Conservation (phyloP, 768 basidiomycete species). For the Strobilomyces echinocephalus region DNA sequence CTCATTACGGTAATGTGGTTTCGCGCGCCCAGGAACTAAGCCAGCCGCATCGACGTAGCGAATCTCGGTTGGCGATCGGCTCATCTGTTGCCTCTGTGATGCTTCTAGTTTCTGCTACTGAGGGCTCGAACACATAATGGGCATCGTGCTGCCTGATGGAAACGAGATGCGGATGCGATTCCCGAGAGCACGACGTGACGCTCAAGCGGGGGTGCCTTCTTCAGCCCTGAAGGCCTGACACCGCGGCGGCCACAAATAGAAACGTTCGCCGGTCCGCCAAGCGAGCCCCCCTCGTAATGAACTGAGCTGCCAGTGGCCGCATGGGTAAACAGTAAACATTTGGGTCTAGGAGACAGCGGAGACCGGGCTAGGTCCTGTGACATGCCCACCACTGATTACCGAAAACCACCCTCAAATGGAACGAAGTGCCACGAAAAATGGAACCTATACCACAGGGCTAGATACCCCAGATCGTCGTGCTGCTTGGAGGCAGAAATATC, state of each 20-base stretch:
- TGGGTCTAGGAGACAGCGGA: constrained; percentile 1
- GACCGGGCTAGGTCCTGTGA: constrained; percentile 2
- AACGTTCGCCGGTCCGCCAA: constrained; percentile 16
- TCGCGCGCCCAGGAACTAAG: constrained; percentile 20
- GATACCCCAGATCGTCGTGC: constrained; percentile 18
- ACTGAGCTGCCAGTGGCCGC: constrained; percentile 10
- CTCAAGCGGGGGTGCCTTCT: neutral
- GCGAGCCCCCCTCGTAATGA: constrained; percentile 17
- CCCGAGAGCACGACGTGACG: neutral
- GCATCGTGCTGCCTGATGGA: neutral
- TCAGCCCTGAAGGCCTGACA: constrained; percentile 14
- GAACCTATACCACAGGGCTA: constrained; percentile 7
- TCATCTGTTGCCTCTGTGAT: neutral
- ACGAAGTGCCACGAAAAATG: constrained; percentile 13
- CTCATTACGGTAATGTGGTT: constrained; percentile 27
- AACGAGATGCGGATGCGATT: constrained; percentile 1
- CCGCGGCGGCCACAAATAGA: constrained; percentile 12
- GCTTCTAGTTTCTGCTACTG: neutral
- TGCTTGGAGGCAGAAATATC: neutral
- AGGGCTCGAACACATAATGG: constrained; percentile 14
- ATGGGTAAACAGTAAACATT: constrained; percentile 9
- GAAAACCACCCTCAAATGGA: neutral
- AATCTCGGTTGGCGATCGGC: constrained; percentile 24
- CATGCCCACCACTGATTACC: neutral
- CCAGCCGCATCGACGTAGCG: constrained; percentile 4